phyloP scores from a whole-genome alignment of 495 filamentous ascomycete species.

The Aspergillus heteromorphus region DNA sequence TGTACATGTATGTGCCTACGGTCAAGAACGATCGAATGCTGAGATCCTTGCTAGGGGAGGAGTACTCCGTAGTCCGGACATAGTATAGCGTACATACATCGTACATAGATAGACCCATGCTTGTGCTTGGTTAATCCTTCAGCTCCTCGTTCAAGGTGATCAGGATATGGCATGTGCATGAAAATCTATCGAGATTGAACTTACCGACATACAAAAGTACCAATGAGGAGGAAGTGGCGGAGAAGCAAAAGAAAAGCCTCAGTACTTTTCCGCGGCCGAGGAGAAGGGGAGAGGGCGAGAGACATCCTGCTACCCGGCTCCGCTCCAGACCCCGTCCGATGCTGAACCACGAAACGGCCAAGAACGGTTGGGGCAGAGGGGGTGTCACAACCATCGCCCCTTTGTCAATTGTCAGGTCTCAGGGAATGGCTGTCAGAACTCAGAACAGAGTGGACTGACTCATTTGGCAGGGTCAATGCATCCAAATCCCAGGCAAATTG shows the following conservation, averaged over 20 bases:
- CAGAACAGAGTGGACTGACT: conserved; percentile 5
- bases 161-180: background rate
- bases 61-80: background rate
- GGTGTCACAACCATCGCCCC: conserved; percentile 1
- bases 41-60: background rate
- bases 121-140: background rate
- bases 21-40: background rate
- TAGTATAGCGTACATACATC: background rate
- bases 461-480: background rate
- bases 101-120: background rate
- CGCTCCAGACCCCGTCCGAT: background rate
- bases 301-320: background rate
- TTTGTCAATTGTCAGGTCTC: background rate
- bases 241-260: background rate
- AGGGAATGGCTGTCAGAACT: conserved; percentile 11
- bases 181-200: background rate
- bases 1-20: too few relatives aligned
- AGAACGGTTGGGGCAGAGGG: background rate
- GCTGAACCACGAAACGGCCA: background rate
- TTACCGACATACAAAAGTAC: background rate
- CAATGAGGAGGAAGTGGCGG: too few relatives aligned
- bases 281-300: background rate
- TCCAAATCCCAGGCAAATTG: background rate
- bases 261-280: background rate
- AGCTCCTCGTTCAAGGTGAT: background rate